Evolutionary conservation across 495 filamentous ascomycete species (phyloP).

Genomic region (Durotheca rogersii): DNA sequence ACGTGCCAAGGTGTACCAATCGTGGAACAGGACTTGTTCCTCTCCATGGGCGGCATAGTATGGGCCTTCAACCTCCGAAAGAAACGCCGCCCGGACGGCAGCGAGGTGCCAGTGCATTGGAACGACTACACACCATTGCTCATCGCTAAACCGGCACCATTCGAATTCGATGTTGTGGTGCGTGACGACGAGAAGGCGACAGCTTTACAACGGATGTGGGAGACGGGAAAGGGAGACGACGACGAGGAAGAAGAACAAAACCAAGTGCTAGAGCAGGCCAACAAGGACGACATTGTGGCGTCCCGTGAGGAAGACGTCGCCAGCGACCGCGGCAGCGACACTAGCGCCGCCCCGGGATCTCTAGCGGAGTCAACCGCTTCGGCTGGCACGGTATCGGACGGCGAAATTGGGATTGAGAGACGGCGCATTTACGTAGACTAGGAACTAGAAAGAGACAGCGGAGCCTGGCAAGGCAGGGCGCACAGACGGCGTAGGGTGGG

Average conservation of each 20-base stretch:
- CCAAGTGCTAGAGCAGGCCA: conserved; percentile 5
- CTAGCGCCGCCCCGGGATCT: conserved; percentile 12
- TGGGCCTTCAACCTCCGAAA: conserved; percentile 59
- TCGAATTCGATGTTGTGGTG: conserved; percentile 48
- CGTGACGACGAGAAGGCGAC: conserved; percentile 37
- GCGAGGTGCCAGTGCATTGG: conserved; percentile 47
- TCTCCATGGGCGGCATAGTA: conserved; percentile 58
- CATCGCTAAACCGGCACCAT: conserved; percentile 53
- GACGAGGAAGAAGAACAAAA: conserved; percentile 24
- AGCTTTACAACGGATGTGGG: conserved; percentile 39
- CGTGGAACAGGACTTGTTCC: conserved; percentile 57
- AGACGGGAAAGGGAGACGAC: conserved; percentile 34
- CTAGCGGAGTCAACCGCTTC: conserved; percentile 9
- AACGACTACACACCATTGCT: conserved; percentile 54
- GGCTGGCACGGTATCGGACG: conserved; percentile 19
- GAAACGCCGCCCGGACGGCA: conserved; percentile 39
- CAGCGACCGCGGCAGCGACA: conserved; percentile 26
- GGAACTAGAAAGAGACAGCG: no score
- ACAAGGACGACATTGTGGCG: background rate
- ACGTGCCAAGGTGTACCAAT: conserved; percentile 59
- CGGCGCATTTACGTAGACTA: no score
- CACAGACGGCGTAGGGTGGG: background rate
- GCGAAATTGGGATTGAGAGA: conserved; percentile 13
- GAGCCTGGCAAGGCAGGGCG: no score
- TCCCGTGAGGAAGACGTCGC: conserved; percentile 12